A percentile compares a stretch with the other conserved stretches of the same genome.
Evolutionary conservation across 2,329 filamentous ascomycete species (phyloP).

Genomic region (Cadophora gregata): DNA sequence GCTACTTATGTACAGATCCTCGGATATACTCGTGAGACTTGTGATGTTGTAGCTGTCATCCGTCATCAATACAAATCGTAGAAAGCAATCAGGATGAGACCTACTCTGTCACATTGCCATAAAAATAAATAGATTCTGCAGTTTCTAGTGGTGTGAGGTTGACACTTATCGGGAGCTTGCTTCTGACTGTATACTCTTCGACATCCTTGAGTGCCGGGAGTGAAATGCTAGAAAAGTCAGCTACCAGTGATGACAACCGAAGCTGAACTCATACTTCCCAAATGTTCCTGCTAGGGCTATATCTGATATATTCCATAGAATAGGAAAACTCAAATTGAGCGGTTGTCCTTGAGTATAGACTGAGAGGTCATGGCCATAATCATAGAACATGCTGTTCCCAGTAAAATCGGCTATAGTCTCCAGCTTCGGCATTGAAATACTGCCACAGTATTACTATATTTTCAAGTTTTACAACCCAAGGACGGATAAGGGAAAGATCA

Average conservation of each 20-base stretch:
- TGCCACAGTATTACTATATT: background rate
- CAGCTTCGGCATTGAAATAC: slow-evolving; percentile 1
- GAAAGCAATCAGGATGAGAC: background rate
- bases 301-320: background rate
- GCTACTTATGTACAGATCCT: background rate
- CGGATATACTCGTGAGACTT: background rate
- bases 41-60: background rate
- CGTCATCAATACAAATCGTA: background rate
- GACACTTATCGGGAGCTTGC: background rate
- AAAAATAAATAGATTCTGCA: background rate
- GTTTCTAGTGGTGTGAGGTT: slow-evolving; percentile 9
- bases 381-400: background rate
- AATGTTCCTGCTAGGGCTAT: background rate
- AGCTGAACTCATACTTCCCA: background rate
- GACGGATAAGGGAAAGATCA: background rate
- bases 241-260: background rate
- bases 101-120: background rate
- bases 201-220: background rate
- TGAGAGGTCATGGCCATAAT: background rate
- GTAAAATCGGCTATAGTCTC: background rate
- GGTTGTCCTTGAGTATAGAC: background rate
- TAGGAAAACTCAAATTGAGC: background rate
- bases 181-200: background rate
- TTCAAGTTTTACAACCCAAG: too few relatives aligned
- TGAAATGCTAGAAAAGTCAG: background rate